Percentiles rank a stretch among this genome's conserved stretches.
phyloP scores from a whole-genome alignment of 2,329 filamentous ascomycete genomes.

The Cytospora paraplurivora region DNA sequence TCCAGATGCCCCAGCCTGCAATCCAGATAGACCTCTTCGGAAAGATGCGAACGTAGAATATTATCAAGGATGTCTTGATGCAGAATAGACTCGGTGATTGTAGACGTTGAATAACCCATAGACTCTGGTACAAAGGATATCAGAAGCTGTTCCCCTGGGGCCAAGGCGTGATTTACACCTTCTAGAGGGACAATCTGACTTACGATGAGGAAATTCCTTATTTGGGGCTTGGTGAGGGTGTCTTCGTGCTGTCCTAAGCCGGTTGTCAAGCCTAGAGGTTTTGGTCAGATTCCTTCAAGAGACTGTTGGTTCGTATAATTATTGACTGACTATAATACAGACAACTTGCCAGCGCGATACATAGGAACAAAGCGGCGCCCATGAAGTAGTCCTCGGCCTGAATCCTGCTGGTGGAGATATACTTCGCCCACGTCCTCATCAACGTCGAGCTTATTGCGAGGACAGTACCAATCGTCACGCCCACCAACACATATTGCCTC shows the following conservation, averaged over 20 bases:
- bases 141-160: not conserved
- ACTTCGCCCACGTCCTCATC: not conserved
- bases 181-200: not conserved
- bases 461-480: not conserved
- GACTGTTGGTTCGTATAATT: not conserved
- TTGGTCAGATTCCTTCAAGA: not conserved
- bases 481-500: not conserved
- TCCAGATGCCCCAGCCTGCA: not conserved
- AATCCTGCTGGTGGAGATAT: not conserved
- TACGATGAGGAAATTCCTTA: not conserved
- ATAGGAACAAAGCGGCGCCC: not conserved
- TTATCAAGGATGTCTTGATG: not conserved
- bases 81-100: slow-evolving; percentile 1
- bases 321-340: not conserved
- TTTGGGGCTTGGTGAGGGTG: not conserved
- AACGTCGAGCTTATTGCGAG: not conserved
- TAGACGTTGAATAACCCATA: not conserved
- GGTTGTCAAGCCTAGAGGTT: not conserved
- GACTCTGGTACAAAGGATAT: not conserved
- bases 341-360: not conserved
- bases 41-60: not conserved
- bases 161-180: not conserved
- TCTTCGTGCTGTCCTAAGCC: not conserved
- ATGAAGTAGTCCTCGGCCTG: not conserved
- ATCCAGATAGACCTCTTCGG: not conserved